Base-by-base conservation (phyloP, 2,329 filamentous ascomycete genomes). In the Lachnellula hyalina region DNA sequence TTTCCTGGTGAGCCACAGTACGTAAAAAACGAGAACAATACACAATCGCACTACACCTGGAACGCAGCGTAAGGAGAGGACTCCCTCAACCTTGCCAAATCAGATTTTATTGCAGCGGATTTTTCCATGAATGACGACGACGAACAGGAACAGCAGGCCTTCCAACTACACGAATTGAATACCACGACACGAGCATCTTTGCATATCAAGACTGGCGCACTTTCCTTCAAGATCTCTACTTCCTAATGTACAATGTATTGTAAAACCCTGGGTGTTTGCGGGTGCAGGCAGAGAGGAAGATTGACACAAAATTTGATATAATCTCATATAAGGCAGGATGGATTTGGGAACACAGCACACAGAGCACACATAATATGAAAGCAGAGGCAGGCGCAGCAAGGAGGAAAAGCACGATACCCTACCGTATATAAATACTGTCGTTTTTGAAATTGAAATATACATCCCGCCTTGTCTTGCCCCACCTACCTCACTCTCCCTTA, bases 1-100 rank as follows among this genome's bases (percentile, higher is more conserved):
- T 67, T 61, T 49, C 47, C 61, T 0, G 54, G 41, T 21, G 58
- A 63, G 38, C 42, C 32, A 32, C 55, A 58, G 38, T 66, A 64
- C 35, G 51, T 49, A 21, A 67, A 67, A 49, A 58, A 63, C 17
- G 64, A 65, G 34, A 45, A 23, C 48, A 56, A 45, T 42, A 47
- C 49, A 19, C 61, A 63, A 25, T 55, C 59, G 32, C 63, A 65
- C 49, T 68, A 68, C 52, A 64, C 62, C 5, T 68, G 66, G 65
- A 65, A 59, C 53, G 53, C 61, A 25, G 46, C 57, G 46, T 65
- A 51, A 57, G 19, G 28, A 19, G 15, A 25, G 28, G 15, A 25
- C 17, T 34, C 3, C 28, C n/a, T 38, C 21, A 38, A 28, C 17
- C 7, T 35, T 38, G 21, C 19, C 34, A 21, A 8, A 17, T 4